Percentiles rank a stretch among this genome's conserved stretches.
These are phyloP conservation scores for Oehlia diaphana DNA, from an alignment of 192 early-diverging fungal species.

Conservation along the genomic window DNA sequence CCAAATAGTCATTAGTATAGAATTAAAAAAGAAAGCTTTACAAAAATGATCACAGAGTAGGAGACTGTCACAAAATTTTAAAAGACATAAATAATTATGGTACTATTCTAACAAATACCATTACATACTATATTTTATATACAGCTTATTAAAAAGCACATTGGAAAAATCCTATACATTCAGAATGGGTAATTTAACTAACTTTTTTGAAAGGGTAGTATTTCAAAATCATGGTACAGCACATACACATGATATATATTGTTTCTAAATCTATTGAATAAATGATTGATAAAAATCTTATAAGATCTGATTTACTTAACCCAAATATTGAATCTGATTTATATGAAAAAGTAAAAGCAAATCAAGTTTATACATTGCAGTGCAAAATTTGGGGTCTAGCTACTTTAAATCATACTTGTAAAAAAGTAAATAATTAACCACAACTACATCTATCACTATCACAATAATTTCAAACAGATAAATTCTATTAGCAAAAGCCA, in stretches of 20 bases:
- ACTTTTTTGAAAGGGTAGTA: slow-evolving; percentile 8
- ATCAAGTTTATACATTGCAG: neutral
- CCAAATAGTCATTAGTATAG: too few species aligned
- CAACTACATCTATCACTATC: too few species aligned
- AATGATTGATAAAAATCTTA: neutral
- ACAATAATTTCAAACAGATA: too few species aligned
- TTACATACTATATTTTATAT: slow-evolving; percentile 6
- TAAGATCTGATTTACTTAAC: neutral
- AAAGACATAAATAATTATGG: neutral
- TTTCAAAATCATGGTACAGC: neutral
- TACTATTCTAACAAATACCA: slow-evolving; percentile 3
- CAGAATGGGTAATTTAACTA: neutral
- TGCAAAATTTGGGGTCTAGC: neutral
- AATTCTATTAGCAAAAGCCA: too few species aligned
- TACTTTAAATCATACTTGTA: neutral
- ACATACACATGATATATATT: neutral
- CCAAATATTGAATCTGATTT: neutral
- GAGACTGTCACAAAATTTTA: too few species aligned
- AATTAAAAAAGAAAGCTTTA: too few species aligned
- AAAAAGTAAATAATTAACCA: neutral
- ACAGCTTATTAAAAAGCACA: neutral
- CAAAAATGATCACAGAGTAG: too few species aligned
- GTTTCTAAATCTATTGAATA: neutral
- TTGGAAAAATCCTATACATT: neutral
- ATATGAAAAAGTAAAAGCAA: neutral